Base-by-base conservation (phyloP, 1,284 basidiomycete species). In the Trichosporon asahii region DNA sequence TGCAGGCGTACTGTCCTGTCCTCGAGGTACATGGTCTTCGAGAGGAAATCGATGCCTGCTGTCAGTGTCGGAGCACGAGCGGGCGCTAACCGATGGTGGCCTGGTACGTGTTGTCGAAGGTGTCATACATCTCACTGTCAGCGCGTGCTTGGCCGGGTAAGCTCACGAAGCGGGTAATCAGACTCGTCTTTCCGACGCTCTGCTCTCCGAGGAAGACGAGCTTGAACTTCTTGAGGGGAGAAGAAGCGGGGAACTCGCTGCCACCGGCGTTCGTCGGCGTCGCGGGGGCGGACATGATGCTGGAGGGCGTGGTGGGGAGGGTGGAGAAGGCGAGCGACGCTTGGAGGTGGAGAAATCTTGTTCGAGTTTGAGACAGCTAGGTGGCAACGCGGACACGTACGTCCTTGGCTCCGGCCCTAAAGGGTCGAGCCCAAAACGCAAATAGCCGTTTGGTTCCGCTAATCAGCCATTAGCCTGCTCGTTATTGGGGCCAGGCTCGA, bases 1-100 rank as follows among this genome's bases (percentile, higher is more conserved):
- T 99, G 97, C 84, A 99, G 85, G 79, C 97, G 88, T 64, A 99
- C 96, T 2, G 97, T 99, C 77, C 97, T 87, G 86, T 99, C 97
- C 82, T 99, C 97, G 70, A 99, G 88, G 84, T 99, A 99, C 94
- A 99, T 97, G 0, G 97, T 99, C 87, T 99, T 99, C 85, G 94
- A 96, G 82, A 99, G 86, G 83, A 99, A 99, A 86, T 99, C 97
- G 84, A 98, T 99, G 74, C 97, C 82, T 83, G 69, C 12, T 14
- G 46, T 67, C 63, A 64, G 53, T 25, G 3, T 11, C 12, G 1
- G 2, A 9, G n/a, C n/a, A 12, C 8, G 18, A 27, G 21, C 8
- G 14, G 66, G 29, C 8, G 37, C 73, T 14, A 65, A 81, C 81
- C 97, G 81, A 99, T 99, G 14, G 97, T 99, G 14, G 97, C 97